Base-by-base conservation (phyloP, 495 filamentous ascomycete genomes). In the Jackrogersella multiformis region DNA sequence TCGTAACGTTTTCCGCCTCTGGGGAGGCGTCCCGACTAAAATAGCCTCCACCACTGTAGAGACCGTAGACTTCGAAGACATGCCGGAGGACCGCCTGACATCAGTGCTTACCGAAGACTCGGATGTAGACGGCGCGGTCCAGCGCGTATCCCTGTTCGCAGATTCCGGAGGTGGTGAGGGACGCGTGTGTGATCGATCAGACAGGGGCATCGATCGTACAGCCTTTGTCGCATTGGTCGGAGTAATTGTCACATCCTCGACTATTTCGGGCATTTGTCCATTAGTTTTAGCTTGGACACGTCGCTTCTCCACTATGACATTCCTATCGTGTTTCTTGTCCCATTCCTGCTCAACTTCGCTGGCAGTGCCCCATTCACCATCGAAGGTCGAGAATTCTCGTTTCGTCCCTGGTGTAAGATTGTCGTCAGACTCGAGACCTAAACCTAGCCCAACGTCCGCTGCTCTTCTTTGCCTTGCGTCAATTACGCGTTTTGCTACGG, bases 41-140 rank as follows among this genome's bases (percentile, higher is more conserved):
- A 91, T 84, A 9, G 87, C 90, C 76, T 90, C 89, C 13, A 93
- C 84, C 4, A 87, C 76, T 0, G 90, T 92, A 3, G 90, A 92
- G 7, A 84, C 81, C 5, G 81, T 84, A 48, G 84, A 86, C 49
- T 73, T 81, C 18, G 77, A 81, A 9, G 91, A 92, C 61, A 88
- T 81, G 13, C 79, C 81, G 16, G 91, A 94, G 30, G 86, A 83
- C 34, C 84, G 77, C 56, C 79, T 80, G 5, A 82, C 73, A 39
- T 84, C 78, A 61, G 74, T 77, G 70, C 73, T 81, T 44, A 71
- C 79, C 58, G 82, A 79, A 18, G 81, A 78, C 64, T 78, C 72
- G 30, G 78, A 79, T 32, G 71, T 76, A 35, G 77, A 77, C 12
- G 75, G 69, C 15, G 75, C 72, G 23, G 73, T 68, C 21, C 73